Conservation (phyloP, 441 rosid species). For the Macaranga tanarius region DNA sequence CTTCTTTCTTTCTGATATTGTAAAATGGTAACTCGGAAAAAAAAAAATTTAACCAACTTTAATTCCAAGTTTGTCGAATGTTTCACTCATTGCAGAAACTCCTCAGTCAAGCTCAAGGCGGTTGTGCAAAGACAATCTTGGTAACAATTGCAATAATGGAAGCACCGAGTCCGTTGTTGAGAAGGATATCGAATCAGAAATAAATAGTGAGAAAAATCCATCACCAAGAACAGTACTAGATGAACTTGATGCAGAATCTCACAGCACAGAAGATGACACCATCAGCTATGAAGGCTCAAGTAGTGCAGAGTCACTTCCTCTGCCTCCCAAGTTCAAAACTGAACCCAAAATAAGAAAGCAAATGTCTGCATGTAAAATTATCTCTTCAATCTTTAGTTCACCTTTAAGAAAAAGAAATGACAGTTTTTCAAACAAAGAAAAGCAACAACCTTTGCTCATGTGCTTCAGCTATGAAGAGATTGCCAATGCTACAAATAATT, state of each 20-base stretch:
- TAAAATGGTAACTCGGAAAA: background rate
- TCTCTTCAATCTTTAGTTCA: constrained; percentile 55
- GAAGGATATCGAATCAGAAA: constrained; percentile 21
- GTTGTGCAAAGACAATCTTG: constrained; percentile 19
- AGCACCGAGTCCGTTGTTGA: constrained; percentile 24
- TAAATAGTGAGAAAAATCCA: constrained; percentile 27
- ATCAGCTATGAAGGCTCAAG: constrained; percentile 53
- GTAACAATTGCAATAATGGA: constrained; percentile 11
- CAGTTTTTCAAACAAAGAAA: constrained; percentile 35
- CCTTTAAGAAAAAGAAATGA: constrained; percentile 50
- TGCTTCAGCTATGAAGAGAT: constrained; percentile 78
- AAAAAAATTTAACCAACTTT: background rate
- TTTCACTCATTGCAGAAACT: constrained; percentile 27
- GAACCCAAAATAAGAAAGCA: constrained; percentile 35
- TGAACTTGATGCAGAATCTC: constrained; percentile 50
- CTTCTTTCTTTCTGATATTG: background rate
- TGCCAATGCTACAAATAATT: constrained; percentile 63
- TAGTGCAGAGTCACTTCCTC: constrained; percentile 40
- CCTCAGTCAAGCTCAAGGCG: constrained; percentile 33
- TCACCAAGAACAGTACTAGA: constrained; percentile 63
- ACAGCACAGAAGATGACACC: constrained; percentile 56
- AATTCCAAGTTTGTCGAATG: background rate
- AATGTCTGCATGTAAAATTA: constrained; percentile 44
- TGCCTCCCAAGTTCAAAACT: constrained; percentile 30
- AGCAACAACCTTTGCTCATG: constrained; percentile 49